A percentile compares a stretch with the other conserved stretches of the same genome.
Conservation (phyloP, 2,329 filamentous ascomycete species). For the Sporothrix sp. region DNA sequence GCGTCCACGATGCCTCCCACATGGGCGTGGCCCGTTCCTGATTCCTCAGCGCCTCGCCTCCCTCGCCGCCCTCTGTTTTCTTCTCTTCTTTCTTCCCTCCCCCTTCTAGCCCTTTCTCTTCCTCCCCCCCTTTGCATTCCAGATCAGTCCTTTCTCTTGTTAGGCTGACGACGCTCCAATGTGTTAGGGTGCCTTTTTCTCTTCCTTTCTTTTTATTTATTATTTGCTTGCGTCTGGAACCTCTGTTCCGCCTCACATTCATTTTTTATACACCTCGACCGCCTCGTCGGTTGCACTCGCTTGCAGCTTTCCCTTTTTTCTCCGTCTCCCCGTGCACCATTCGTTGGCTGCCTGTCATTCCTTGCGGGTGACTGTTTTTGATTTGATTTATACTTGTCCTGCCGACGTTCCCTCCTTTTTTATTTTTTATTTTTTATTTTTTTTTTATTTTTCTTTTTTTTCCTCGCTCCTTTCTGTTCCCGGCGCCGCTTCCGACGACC, state of each 20-base stretch:
- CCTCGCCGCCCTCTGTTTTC: neutral
- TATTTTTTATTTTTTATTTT: neutral
- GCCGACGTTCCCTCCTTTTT: neutral
- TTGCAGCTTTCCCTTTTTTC: neutral
- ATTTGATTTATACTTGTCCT: neutral
- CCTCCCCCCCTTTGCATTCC: constrained; percentile 4
- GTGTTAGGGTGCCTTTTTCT: neutral
- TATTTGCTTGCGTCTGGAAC: neutral
- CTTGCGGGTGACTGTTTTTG: too few species aligned
- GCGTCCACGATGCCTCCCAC: neutral
- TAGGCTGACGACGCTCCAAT: constrained; percentile 5
- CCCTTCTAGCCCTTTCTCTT: neutral
- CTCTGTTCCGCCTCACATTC: neutral
- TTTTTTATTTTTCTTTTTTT: neutral
- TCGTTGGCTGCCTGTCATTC: neutral
- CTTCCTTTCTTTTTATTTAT: neutral
- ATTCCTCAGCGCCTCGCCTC: neutral
- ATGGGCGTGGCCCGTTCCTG: too few species aligned
- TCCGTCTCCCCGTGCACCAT: neutral
- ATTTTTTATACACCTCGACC: neutral
- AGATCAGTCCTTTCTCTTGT: neutral
- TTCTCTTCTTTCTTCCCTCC: neutral
- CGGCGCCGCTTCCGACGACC: neutral
- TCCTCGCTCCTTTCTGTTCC: neutral
- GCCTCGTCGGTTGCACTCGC: neutral